phyloP scores from a whole-genome alignment of 2,329 filamentous ascomycete species.

The Fusarium begoniae region DNA sequence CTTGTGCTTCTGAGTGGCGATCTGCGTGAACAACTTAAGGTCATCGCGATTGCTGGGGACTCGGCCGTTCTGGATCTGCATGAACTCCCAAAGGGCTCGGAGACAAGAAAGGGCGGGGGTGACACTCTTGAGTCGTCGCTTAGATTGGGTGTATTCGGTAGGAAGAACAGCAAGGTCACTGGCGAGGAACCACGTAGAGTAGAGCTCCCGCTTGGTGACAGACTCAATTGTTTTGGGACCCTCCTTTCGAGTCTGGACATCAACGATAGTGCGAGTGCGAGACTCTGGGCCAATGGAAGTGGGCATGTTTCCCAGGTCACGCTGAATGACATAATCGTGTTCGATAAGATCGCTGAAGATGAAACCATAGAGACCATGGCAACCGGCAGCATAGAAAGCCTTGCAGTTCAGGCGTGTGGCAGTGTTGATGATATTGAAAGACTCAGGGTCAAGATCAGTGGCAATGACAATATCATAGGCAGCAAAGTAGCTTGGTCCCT shows the following conservation, averaged over 20 bases:
- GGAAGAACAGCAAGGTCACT: slow-evolving; percentile 78
- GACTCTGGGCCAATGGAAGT: slow-evolving; percentile 73
- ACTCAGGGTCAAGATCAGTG: slow-evolving; percentile 82
- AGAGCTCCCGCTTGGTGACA: slow-evolving; percentile 90
- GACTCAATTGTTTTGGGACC: slow-evolving; percentile 78
- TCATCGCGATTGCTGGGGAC: slow-evolving; percentile 70
- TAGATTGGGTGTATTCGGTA: slow-evolving; percentile 72
- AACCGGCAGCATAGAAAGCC: slow-evolving; percentile 88
- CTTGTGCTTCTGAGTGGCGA: slow-evolving; percentile 81
- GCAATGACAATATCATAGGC: slow-evolving; percentile 88
- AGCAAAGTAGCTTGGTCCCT: slow-evolving; percentile 78
- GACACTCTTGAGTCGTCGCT: slow-evolving; percentile 77
- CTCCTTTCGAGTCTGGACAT: slow-evolving; percentile 75
- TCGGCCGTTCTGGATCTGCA: slow-evolving; percentile 60
- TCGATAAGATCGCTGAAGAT: slow-evolving; percentile 92
- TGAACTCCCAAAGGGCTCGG: slow-evolving; percentile 88
- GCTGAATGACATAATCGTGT: slow-evolving; percentile 90
- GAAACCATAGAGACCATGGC: slow-evolving; percentile 92
- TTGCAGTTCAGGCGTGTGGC: slow-evolving; percentile 80
- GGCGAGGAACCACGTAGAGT: slow-evolving; percentile 87
- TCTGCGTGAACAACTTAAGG: slow-evolving; percentile 77
- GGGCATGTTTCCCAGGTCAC: slow-evolving; percentile 79
- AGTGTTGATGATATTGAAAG: slow-evolving; percentile 83
- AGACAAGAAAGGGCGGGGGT: slow-evolving; percentile 86
- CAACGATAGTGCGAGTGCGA: slow-evolving; percentile 78